These are phyloP conservation scores for Penicillium sclerotigenum DNA, from an alignment of 2,329 filamentous ascomycete species.

Conservation along the genomic window DNA sequence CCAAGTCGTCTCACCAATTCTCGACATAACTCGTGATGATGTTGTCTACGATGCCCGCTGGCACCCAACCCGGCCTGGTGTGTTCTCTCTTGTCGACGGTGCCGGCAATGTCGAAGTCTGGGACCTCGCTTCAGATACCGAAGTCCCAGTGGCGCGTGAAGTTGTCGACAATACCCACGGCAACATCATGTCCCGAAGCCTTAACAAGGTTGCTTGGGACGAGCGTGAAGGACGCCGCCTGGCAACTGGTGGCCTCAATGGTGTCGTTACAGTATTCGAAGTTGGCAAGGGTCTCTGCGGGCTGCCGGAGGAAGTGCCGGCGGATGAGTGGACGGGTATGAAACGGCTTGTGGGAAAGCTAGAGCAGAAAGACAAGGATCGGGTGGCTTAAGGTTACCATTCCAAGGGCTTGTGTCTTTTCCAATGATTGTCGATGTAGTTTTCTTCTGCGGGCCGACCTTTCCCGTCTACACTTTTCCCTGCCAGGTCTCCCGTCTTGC, in stretches of 20 bases:
- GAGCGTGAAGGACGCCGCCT: slow-evolving; percentile 79
- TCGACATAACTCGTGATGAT: slow-evolving; percentile 91
- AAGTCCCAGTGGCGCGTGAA: slow-evolving; percentile 76
- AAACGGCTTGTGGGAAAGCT: slow-evolving; percentile 81
- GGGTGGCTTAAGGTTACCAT: slow-evolving; percentile 25
- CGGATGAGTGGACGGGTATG: slow-evolving; percentile 88
- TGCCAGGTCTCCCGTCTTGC: slow-evolving; percentile 11
- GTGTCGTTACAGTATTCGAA: slow-evolving; percentile 87
- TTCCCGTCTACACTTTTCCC: slow-evolving; percentile 8
- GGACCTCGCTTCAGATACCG: slow-evolving; percentile 88
- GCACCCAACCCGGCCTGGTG: slow-evolving; percentile 89
- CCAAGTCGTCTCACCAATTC: slow-evolving; percentile 65
- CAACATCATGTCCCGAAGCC: slow-evolving; percentile 72
- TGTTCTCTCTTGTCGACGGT: slow-evolving; percentile 93
- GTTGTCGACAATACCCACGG: slow-evolving; percentile 54
- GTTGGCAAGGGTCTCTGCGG: slow-evolving; percentile 74
- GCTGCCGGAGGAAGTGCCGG: slow-evolving; percentile 76
- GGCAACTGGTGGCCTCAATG: slow-evolving; percentile 88
- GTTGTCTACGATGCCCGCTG: slow-evolving; percentile 94
- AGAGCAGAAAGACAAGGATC: slow-evolving; percentile 51
- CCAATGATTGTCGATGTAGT: slow-evolving; percentile 7
- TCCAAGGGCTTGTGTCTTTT: background rate
- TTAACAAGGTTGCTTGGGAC: slow-evolving; percentile 96
- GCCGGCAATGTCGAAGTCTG: slow-evolving; percentile 89
- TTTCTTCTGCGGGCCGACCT: slow-evolving; percentile 12